phyloP scores from a whole-genome alignment of 73 alveolate species.

The Tetrahymena borealis region DNA sequence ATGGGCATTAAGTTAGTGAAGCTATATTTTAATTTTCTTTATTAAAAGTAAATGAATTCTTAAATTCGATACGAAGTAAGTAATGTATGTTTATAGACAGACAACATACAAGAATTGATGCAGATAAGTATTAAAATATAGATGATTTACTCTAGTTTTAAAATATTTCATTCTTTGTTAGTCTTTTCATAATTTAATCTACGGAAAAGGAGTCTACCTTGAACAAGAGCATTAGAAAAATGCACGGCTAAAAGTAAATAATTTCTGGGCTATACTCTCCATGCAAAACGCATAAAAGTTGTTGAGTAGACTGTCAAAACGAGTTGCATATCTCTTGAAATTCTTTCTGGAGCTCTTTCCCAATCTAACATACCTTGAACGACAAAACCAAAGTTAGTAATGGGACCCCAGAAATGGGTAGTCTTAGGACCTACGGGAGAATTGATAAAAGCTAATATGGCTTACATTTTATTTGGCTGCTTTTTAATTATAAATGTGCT shows the following conservation, averaged over 20 bases:
- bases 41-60: too few relatives aligned
- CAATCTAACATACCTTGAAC: constrained; percentile 37
- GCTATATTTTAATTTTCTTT: too few relatives aligned
- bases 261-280: constrained; percentile 28
- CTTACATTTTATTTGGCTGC: not conserved
- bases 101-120: too few relatives aligned
- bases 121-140: not conserved
- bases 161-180: not conserved
- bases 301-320: constrained; percentile 31
- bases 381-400: constrained; percentile 20
- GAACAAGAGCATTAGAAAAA: constrained; percentile 6
- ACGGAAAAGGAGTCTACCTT: constrained; percentile 32
- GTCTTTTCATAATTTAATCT: constrained; percentile 19
- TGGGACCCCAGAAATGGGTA: constrained; percentile 47
- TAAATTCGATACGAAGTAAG: too few relatives aligned
- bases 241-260: constrained; percentile 30
- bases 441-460: not conserved
- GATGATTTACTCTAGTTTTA: not conserved
- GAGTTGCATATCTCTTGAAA: constrained; percentile 26
- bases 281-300: constrained; percentile 37
- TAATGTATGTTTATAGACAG: too few relatives aligned
- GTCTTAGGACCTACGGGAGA: constrained; percentile 45
- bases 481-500: not conserved
- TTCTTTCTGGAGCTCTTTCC: constrained; percentile 40
- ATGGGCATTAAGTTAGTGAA: too few relatives aligned